phyloP scores from a whole-genome alignment of 257 asterid genomes.

The Rubia yunnanensis region DNA sequence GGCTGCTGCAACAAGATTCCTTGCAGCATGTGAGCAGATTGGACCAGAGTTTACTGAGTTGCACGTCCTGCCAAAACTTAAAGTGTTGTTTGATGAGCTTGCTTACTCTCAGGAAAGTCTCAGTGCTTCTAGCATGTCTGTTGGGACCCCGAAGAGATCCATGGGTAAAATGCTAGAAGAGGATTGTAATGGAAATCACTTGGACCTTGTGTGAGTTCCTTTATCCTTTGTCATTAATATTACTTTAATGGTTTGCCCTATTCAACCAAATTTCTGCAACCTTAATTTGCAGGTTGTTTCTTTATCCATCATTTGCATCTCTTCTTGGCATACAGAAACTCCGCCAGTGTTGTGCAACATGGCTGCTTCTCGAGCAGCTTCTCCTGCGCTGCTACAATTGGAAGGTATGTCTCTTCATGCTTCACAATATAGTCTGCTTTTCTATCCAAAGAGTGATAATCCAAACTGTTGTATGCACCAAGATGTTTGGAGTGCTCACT shows the following conservation, averaged over 20 bases:
- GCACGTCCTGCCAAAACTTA: slow-evolving; percentile 81
- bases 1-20: slow-evolving; percentile 71
- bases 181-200: slow-evolving; percentile 46
- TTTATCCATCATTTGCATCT: slow-evolving; percentile 87
- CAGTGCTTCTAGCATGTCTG: slow-evolving; percentile 25
- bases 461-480: neutral
- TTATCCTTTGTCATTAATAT: slow-evolving; percentile 6
- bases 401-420: slow-evolving; percentile 51
- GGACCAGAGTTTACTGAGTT: slow-evolving; percentile 75
- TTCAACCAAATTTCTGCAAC: neutral
- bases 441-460: neutral
- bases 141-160: slow-evolving; percentile 33
- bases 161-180: slow-evolving; percentile 33
- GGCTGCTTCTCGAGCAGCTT: slow-evolving; percentile 94
- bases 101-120: slow-evolving; percentile 68
- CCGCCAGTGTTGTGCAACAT: slow-evolving; percentile 85
- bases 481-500: neutral
- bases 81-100: slow-evolving; percentile 69
- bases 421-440: slow-evolving; percentile 9
- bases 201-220: slow-evolving; percentile 73
- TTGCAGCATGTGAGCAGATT: slow-evolving; percentile 75
- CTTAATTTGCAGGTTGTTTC: slow-evolving; percentile 45
- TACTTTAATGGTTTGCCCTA: neutral
- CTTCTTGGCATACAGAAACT: slow-evolving; percentile 96
- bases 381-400: slow-evolving; percentile 76